A percentile compares a stretch with the other conserved stretches of the same genome.
Conservation (phyloP, 2,329 filamentous ascomycete genomes). For the Amesomyces nigricolor region DNA sequence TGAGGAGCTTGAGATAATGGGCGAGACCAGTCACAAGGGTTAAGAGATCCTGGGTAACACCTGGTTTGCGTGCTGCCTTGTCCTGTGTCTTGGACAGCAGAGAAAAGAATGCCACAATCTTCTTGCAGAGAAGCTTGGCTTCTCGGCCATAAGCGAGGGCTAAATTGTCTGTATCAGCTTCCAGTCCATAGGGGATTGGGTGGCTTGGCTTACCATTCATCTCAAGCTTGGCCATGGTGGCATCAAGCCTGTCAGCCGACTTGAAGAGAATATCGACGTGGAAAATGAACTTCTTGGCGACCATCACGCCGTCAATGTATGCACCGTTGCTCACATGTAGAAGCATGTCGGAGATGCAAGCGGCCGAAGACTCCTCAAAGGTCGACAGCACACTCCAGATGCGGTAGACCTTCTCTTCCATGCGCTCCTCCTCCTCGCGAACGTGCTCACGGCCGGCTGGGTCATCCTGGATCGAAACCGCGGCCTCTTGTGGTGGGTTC, state of each 20-base stretch:
- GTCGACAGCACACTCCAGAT: constrained; percentile 98
- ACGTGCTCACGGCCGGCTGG: constrained; percentile 66
- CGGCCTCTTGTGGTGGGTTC: constrained; percentile 52
- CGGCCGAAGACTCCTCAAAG: constrained; percentile 95
- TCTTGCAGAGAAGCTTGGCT: constrained; percentile 99
- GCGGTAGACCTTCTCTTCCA: constrained; percentile 95
- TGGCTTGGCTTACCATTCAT: constrained; percentile 61
- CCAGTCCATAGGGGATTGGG: background rate
- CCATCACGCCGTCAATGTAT: constrained; percentile 89
- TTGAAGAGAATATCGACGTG: constrained; percentile 91
- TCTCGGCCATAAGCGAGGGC: constrained; percentile 88
- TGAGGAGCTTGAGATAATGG: constrained; percentile 95
- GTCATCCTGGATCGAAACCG: constrained; percentile 44
- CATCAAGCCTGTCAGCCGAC: constrained; percentile 80
- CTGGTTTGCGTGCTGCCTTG: constrained; percentile 79
- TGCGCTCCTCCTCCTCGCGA: constrained; percentile 79
- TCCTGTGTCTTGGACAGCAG: constrained; percentile 92
- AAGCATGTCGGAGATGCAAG: constrained; percentile 98
- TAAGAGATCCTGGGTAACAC: constrained; percentile 96
- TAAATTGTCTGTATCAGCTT: constrained; percentile 31
- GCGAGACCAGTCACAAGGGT: constrained; percentile 92
- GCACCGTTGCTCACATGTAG: constrained; percentile 96
- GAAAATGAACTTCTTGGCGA: constrained; percentile 92
- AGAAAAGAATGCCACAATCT: constrained; percentile 97
- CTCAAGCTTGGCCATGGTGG: constrained; percentile 59